Base-by-base conservation (phyloP, 495 filamentous ascomycete species). In the Aspergillus wentii region DNA sequence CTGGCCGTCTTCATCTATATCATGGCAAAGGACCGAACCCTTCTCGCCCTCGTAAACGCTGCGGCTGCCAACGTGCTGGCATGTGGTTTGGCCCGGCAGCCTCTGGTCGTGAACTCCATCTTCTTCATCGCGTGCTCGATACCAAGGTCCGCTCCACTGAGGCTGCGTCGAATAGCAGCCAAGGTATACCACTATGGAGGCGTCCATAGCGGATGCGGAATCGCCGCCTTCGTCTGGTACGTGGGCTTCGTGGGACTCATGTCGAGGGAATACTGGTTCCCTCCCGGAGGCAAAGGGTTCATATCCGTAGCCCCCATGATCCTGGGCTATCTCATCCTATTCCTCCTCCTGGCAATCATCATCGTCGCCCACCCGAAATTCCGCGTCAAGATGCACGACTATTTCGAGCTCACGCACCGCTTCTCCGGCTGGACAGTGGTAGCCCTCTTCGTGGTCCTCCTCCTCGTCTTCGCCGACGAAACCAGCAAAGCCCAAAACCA, bases 161-260 rank as follows among this genome's bases (percentile, higher is more conserved):
- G 68, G 25, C 59, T 86, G 29, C 82, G 86, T 20, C 71, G 70
- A 1, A 61, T 78, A n/a, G 71, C 76, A 0, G 81, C 84, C 19
- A 86, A 88, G 48, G 69, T 86, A 3, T 89, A 87, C 53, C 79
- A 85, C 27, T 83, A 83, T 54, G 86, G 86, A 19, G 86, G 86
- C 11, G 68, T 87, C 6, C 86, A 90, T 51, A 83, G 75, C 46
- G 82, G 82, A 14, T 82, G 81, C 33, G 84, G 80, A 15, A 66
- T 85, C 3, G 78, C 79, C 10, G 74, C 81, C 2, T 69, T 79
- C 0, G 52, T 80, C 17, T 92, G 86, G 86, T 88, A 85, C 58
- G 48, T 79, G 17, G 72, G 73, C 35, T 71, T 75, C 25, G 71
- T 76, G 13, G 62, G 59, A 15, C 40, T 71, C n/a, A 55, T 78